Evolutionary conservation across 805 yeast species (phyloP).

Genomic region (Candida tibetensis): DNA sequence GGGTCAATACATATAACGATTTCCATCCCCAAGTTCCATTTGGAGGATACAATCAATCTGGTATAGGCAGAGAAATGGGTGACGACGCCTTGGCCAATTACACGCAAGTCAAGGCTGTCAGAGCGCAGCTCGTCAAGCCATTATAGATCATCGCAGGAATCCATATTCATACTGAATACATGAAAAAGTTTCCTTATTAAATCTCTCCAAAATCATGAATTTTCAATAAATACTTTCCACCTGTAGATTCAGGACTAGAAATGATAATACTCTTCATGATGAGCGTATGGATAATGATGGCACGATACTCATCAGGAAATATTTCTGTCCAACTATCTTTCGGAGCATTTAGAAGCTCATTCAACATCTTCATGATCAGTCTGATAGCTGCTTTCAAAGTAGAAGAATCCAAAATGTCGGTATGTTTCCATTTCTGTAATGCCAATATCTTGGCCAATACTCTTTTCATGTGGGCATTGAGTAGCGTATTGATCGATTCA

Average conservation of each 20-base stretch:
- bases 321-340: constrained; percentile 4
- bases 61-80: constrained; percentile 40
- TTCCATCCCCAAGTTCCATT: constrained; percentile 38
- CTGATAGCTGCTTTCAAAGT: constrained; percentile 12
- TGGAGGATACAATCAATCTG: constrained; percentile 38
- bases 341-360: constrained; percentile 2
- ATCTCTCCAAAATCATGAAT: constrained; percentile 2
- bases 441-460: constrained; percentile 20
- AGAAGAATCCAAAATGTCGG: constrained; percentile 16
- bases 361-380: constrained; percentile 9
- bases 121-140: constrained; percentile 25
- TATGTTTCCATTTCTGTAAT: constrained; percentile 20
- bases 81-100: constrained; percentile 29
- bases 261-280: constrained; percentile 10
- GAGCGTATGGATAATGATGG: constrained; percentile 7
- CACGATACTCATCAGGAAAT: not conserved
- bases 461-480: constrained; percentile 16
- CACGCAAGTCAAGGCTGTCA: constrained; percentile 28
- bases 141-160: no score
- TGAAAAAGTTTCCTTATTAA: not conserved
- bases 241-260: constrained; percentile 5
- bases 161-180: not conserved
- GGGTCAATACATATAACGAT: constrained; percentile 46
- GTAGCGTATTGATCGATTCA: constrained; percentile 8
- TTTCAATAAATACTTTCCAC: constrained; percentile 4